Evolutionary conservation across 306 rosid species (phyloP).

Genomic region (Trifolium fragiferum): DNA sequence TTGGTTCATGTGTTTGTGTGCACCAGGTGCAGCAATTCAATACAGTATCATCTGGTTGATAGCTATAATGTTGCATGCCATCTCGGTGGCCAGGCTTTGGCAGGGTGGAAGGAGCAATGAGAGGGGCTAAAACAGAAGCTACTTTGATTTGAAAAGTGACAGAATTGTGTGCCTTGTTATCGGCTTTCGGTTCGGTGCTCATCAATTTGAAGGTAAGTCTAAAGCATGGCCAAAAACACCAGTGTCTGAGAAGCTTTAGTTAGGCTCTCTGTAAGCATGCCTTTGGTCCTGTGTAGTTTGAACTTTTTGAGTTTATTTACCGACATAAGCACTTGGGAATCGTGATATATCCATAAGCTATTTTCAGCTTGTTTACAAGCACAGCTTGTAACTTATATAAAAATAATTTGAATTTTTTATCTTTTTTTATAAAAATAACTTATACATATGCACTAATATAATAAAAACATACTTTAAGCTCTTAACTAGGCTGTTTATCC

Average conservation of each 20-base stretch:
- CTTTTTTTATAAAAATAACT: neutral
- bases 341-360: no score
- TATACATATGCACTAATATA: neutral
- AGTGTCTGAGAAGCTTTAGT: neutral
- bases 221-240: neutral
- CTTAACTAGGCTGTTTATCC: neutral
- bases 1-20: slow-evolving; percentile 25
- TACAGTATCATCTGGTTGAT: neutral
- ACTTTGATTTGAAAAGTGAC: slow-evolving; percentile 18
- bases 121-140: slow-evolving; percentile 7
- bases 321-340: neutral
- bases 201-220: slow-evolving; percentile 33
- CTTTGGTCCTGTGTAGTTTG: neutral
- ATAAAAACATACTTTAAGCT: neutral
- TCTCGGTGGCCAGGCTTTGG: neutral
- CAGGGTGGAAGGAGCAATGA: slow-evolving; percentile 9
- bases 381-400: neutral
- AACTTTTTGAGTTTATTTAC: neutral
- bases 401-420: neutral
- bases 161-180: neutral
- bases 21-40: slow-evolving; percentile 29
- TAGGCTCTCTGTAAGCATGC: slow-evolving; percentile 4
- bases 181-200: slow-evolving; percentile 1
- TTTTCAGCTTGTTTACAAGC: no score
- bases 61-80: slow-evolving; percentile 5